Evolutionary conservation across 2,329 filamentous ascomycete species (phyloP), one percentile per base, ranked within the genome.

Genomic region (Alternaria viburni): DNA sequence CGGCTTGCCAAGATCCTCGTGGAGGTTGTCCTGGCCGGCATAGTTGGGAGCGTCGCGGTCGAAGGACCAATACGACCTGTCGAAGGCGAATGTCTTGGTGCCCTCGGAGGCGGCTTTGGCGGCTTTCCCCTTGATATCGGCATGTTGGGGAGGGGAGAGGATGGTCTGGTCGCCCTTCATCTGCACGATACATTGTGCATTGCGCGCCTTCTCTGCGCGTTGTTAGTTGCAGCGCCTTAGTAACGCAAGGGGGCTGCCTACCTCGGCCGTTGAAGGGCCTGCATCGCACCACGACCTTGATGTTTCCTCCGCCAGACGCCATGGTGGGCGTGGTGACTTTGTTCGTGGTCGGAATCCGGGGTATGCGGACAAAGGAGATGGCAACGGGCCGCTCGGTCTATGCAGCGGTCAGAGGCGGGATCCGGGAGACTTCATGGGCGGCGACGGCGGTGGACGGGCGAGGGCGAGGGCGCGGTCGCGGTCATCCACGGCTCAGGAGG

Each of bases 11-110:
- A 99, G 83, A 78, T 98, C 96, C 57, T 89, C 86, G 80, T 97
- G 96, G 17, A 99, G 85, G 76, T 96, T 88, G 64, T 95, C 91
- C 79, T 99, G 96, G 17, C 92, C 93, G 47, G 96, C 95, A 80
- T 94, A 99, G 80, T 92, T 90, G 1, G 88, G 81, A 70, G 93
- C 93, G 50, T 86, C 86, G 74, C 91, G 91, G 82, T 94, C 89
- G 81, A 98, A 99, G 57, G 95, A 98, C 96, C 96, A 99, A 83
- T 99, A 99, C 57, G 93, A 97, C 76, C 90, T 90, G 83, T 99
- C 96, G 81, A 97, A 99, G 52, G 95, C 95, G 80, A 99, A 99
- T 1, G 90, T 87, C 81, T 97, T 98, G 66, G 88, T 86, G 7
- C 89, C 90, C 54, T 88, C 85, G 63, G 90, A 68, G 49, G 81